phyloP scores from a whole-genome alignment of 2,329 filamentous ascomycete genomes.

The Alternaria hordeiaustralica region DNA sequence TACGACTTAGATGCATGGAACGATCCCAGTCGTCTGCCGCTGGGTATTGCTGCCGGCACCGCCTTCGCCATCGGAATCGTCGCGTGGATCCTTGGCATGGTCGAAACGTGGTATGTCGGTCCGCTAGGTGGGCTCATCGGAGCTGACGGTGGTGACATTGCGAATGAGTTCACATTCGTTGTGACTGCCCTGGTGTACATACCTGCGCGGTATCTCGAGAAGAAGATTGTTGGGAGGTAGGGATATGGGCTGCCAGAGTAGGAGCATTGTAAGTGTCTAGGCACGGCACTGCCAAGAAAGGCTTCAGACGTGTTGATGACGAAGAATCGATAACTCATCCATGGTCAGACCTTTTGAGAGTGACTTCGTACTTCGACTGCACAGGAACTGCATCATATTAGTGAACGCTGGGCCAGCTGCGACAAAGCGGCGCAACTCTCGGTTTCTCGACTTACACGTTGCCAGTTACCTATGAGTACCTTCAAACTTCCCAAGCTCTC shows the following conservation, averaged over 20 bases:
- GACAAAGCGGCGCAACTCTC: neutral
- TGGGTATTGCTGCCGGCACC: slow-evolving; percentile 50
- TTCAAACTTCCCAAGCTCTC: neutral
- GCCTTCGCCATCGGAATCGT: slow-evolving; percentile 50
- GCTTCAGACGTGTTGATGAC: too few relatives aligned
- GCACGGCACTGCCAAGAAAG: neutral
- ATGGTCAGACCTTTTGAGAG: neutral
- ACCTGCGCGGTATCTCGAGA: slow-evolving; percentile 36
- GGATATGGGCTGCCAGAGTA: neutral
- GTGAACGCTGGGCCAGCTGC: neutral
- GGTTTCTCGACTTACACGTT: neutral
- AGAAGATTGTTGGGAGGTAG: slow-evolving; percentile 31
- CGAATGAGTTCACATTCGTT: slow-evolving; percentile 35
- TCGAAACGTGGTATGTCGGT: slow-evolving; percentile 63
- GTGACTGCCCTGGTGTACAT: slow-evolving; percentile 38
- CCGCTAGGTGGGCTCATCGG: slow-evolving; percentile 38
- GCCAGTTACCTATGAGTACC: neutral
- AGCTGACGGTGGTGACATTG: slow-evolving; percentile 34
- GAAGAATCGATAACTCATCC: neutral
- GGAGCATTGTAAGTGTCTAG: neutral
- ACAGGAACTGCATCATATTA: neutral
- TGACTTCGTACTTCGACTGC: neutral
- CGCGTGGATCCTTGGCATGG: slow-evolving; percentile 64
- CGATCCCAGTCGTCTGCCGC: slow-evolving; percentile 50
- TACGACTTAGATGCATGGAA: slow-evolving; percentile 58